Base-by-base conservation (phyloP, 257 asterid genomes). In the Solanum pinnatisectum region DNA sequence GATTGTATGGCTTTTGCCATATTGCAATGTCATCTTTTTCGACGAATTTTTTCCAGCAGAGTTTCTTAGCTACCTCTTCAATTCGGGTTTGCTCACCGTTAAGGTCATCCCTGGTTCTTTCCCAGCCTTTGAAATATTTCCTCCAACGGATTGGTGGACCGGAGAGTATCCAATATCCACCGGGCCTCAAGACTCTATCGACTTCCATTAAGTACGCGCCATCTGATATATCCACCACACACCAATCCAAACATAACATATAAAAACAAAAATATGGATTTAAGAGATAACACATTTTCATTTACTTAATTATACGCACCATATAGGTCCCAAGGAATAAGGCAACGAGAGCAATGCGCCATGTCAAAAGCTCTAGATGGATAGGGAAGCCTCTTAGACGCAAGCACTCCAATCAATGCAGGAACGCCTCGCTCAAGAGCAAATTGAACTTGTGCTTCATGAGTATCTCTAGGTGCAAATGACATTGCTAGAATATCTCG, bases 301-400 rank as follows among this genome's bases (percentile, higher is more conserved):
- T 42, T 79, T 42, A 44, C 67, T 44, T 79, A 27, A 79, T 27
- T 52, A 12, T 70, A 60, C 85, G 42, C 90, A 96, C 98, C 95
- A 52, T 95, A 63, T 90, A 93, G 94, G 25, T 94, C 96, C 98
- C 98, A 96, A 0, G 99, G 98, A 85, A 96, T 96, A 89, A 96
- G 97, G 92, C 99, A 96, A 59, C 99, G 98, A 10, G 99, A 96
- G 33, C 99, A 96, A 87, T 96, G 99, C n/a, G 98, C 99, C 98
- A 96, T 93, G 88, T 96, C 99, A 84, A 96, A 96, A 83, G 98
- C 97, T 85, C 96, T 84, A 7, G 98, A 94, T 0, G 99, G 99
- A 85, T 94, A 96, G 22, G 99, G 99, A 74, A 96, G 98, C 88
- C 98, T 95, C 92, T 94, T 95, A 60, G 99, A 94, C 37, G 98